Evolutionary conservation across 2,329 filamentous ascomycete species (phyloP).

Genomic region (Aspergillus fijiensis): DNA sequence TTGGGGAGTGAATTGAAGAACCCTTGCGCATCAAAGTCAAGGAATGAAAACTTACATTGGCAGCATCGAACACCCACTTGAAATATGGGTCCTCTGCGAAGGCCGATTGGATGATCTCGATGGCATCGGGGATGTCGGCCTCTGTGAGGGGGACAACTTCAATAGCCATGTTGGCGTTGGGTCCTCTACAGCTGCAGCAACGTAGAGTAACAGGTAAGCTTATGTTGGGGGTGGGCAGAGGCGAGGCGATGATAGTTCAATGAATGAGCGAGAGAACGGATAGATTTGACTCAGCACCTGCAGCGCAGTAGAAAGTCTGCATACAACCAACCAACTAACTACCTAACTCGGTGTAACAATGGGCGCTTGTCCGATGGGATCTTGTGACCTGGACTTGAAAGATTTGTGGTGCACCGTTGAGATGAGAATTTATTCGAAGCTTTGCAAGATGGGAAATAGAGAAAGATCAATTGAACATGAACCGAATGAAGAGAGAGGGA

Average conservation of each 20-base stretch:
- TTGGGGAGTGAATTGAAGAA: not conserved
- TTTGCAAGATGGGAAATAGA: too few species aligned
- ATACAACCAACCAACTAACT: too few species aligned
- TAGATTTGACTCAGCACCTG: not conserved
- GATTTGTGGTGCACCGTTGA: too few species aligned
- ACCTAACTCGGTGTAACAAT: too few species aligned
- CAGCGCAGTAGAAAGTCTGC: not conserved
- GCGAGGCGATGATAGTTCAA: too few species aligned
- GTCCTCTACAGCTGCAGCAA: not conserved
- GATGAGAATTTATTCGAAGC: too few species aligned
- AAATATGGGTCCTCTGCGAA: constrained; percentile 69
- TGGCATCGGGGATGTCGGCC: constrained; percentile 62
- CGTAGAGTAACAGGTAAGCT: not conserved
- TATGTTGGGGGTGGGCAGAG: not conserved
- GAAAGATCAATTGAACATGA: too few species aligned
- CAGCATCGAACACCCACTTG: constrained; percentile 63
- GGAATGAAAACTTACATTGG: constrained; percentile 46
- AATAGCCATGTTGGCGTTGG: constrained; percentile 49
- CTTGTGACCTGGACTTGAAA: too few species aligned
- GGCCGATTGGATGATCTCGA: constrained; percentile 64
- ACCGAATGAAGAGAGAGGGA: too few species aligned
- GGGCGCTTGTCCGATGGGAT: too few species aligned
- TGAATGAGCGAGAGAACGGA: not conserved
- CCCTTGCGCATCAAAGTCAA: not conserved
- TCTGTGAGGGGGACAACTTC: constrained; percentile 57